phyloP scores from a whole-genome alignment of 257 asterid genomes.

The Penstemon newberryi region DNA sequence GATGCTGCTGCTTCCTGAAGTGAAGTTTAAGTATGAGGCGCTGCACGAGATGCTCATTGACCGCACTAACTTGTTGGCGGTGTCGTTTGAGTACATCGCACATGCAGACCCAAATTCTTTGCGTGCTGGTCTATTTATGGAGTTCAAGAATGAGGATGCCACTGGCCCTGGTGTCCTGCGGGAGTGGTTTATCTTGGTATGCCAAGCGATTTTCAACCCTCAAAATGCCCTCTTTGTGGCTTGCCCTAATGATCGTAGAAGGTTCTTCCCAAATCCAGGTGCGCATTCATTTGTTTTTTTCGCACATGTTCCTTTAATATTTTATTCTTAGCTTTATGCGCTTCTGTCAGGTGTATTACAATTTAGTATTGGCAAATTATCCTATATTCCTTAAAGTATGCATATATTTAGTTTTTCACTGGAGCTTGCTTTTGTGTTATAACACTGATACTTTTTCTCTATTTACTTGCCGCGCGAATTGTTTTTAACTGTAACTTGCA shows the following conservation, averaged over 20 bases:
- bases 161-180: constrained; percentile 97
- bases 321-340: constrained; percentile 20
- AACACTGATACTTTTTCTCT: neutral
- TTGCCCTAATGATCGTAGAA: constrained; percentile 90
- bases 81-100: constrained; percentile 75
- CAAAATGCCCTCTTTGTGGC: constrained; percentile 64
- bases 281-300: constrained; percentile 17
- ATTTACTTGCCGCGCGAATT: neutral
- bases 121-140: constrained; percentile 88
- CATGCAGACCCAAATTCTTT: constrained; percentile 59
- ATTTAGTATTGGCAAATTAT: constrained; percentile 1
- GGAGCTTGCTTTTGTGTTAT: constrained; percentile 2
- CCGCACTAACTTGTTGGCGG: constrained; percentile 73
- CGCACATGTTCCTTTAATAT: neutral
- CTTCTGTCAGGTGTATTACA: constrained; percentile 8
- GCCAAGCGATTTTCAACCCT: constrained; percentile 87
- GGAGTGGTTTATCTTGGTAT: constrained; percentile 95
- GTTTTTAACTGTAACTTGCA: too few species aligned
- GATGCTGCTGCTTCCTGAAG: constrained; percentile 79
- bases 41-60: constrained; percentile 95
- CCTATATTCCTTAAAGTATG: neutral
- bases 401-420: constrained; percentile 3
- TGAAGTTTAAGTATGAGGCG: constrained; percentile 83
- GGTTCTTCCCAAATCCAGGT: constrained; percentile 99
- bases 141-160: constrained; percentile 97